phyloP scores from a whole-genome alignment of 164 flowering plant genomes.

The Tetracentron sinense region DNA sequence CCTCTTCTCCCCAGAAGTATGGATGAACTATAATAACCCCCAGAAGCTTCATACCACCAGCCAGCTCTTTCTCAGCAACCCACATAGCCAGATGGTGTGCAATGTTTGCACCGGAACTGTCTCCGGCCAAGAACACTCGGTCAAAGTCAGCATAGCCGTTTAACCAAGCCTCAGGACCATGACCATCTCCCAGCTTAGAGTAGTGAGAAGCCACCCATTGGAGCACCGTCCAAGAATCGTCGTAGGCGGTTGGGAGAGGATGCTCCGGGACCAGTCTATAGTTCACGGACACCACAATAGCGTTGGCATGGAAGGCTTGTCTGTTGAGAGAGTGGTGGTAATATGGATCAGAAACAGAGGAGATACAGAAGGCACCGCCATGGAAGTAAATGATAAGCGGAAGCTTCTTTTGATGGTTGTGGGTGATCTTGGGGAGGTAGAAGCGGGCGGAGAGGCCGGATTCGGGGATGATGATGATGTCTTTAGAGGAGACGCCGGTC shows the following conservation, averaged over 20 bases:
- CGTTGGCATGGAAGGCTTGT: conserved; percentile 18
- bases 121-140: conserved; percentile 34
- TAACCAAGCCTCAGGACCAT: conserved; percentile 26
- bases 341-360: conserved; percentile 25
- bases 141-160: conserved; percentile 21
- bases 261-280: conserved; percentile 40
- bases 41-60: conserved; percentile 14
- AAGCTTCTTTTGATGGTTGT: conserved; percentile 20
- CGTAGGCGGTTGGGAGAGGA: conserved; percentile 31
- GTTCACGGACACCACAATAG: conserved; percentile 33
- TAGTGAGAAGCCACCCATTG: conserved; percentile 36
- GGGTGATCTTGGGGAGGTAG: conserved; percentile 31
- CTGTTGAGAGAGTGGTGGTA: conserved; percentile 18
- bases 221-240: conserved; percentile 37
- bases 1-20: conserved; percentile 38
- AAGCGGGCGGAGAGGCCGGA: conserved; percentile 48
- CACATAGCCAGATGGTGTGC: conserved; percentile 23
- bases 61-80: conserved; percentile 14
- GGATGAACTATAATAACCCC: conserved; percentile 28
- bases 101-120: conserved; percentile 41
- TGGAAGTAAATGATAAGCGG: no score
- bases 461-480: conserved; percentile 31
- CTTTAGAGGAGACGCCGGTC: conserved; percentile 41
- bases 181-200: not conserved
- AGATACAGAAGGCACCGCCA: conserved; percentile 40